Evolutionary conservation across 2,329 filamentous ascomycete genomes (phyloP), one percentile per base, ranked within the genome.

Genomic region (Ustulina deusta): DNA sequence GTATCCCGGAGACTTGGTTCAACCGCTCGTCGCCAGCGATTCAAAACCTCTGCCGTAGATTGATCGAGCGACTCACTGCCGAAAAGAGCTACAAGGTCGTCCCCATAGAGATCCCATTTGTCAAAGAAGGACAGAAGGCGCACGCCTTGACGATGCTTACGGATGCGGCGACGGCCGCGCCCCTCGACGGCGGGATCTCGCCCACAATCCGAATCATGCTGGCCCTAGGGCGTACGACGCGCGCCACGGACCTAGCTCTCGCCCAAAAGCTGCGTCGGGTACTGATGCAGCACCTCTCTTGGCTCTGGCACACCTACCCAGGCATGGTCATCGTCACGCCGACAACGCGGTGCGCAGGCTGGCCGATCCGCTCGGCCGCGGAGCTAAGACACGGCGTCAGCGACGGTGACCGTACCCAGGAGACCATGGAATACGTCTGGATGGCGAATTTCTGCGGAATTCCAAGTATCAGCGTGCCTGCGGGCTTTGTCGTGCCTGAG

Each of bases 101-200:
- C 2, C 81, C 87, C 40, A 86, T 91, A 67, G 80, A 81, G 3
- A 85, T 91, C 56, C 89, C 89, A 0, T 83, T 88, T 29, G 72
- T 88, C 0, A 75, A 83, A 11, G 86, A 92, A 73, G 91, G 90
- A 25, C 91, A 93, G 77, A 84, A 88, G 22, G 91, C 91, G 0
- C 92, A 94, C 77, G 89, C 90, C 25, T 79, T 94, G 69, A 93
- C 91, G 0, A 91, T 94, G 69, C 86, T 94, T 61, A 85, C 86
- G 7, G 91, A 94, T 48, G 84, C 79, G 0, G 79, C 83, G 1
- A 81, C 83, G 0, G 71, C 85, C 17, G 72, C 87, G 78, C 66
- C 82, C 2, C 77, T 88, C 15, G 80, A 84, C 0, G 74, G 78
- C 5, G 82, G 84, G 27, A 44, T 87, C 42, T 44, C 89, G 0